Evolutionary conservation across 345 rosid species (phyloP), one percentile per base, ranked within the genome.

Genomic region (Iberis pinnata): DNA sequence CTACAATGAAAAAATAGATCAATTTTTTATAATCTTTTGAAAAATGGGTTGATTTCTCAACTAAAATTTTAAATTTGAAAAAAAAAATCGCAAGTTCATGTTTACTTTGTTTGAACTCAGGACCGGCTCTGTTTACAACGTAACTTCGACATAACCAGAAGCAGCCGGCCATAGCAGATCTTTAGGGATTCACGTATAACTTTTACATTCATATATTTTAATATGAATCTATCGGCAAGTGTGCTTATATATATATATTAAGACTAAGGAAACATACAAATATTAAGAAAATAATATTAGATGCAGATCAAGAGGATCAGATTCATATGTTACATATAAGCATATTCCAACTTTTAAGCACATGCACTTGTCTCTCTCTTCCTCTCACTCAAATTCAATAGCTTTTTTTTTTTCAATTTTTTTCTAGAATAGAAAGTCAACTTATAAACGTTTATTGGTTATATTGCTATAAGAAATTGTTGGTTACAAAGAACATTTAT

Each of bases 141-240:
- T 58, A 53, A 59, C 43, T 27, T 45, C 9, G 49, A 59, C 43
- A 45, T 52, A 58, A 66, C 43, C n/a, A 59, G 65, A 45, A 32
- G 50, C 48, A 53, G 61, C 61, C 71, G 72, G 71, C 70, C 58
- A 43, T 16, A 16, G 74, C 82, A 76, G 87, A 80, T 78, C 55
- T 78, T 68, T 57, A 64, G 87, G 84, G 86, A 83, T 80, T 43
- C 75, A 71, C 27, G 31, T 40, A 25, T 37, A 27, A 40, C 53
- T 61, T 32, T 32, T 32, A 10, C n/a, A 9, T 12, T 32, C n/a
- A 1, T 32, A 9, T 9, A 12, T 32, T 9, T 32, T 2, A 9
- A 9, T 1, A 9, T 32, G 10, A 51, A 33, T 49, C 38, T 43
- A 26, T 22, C 52, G 17, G 38, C 14, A 38, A 19, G 33, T 18